phyloP scores from a whole-genome alignment of 148 eudicot genomes.

The Rheum nobile region DNA sequence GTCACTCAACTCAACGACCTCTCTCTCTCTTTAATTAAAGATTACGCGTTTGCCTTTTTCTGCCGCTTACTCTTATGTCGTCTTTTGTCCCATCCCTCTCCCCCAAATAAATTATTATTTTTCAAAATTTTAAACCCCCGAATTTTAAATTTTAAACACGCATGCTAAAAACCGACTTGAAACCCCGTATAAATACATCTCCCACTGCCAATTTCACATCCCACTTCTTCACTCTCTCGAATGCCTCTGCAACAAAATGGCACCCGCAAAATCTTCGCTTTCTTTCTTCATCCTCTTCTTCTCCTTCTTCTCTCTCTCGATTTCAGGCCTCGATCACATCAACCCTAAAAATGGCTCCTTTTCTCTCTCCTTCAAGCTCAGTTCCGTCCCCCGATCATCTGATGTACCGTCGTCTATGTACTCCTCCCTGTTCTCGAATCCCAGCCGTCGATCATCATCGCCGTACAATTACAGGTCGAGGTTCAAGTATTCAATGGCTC shows the following conservation, averaged over 20 bases:
- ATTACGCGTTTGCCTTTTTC: slow-evolving; percentile 1
- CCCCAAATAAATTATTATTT: background rate
- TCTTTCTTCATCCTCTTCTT: background rate
- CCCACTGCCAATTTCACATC: background rate
- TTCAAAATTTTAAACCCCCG: background rate
- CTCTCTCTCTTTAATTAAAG: background rate
- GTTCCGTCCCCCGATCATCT: background rate
- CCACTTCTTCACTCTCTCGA: background rate
- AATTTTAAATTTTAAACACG: background rate
- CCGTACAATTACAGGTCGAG: slow-evolving; percentile 2
- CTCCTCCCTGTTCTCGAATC: background rate
- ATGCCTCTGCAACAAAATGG: background rate
- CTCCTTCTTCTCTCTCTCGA: background rate
- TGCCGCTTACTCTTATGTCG: slow-evolving; percentile 3
- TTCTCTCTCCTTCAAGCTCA: background rate
- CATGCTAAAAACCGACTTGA: background rate
- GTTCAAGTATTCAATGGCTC: slow-evolving; percentile 1
- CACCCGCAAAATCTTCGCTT: background rate
- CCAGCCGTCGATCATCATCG: background rate
- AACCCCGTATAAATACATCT: background rate
- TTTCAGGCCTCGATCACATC: background rate
- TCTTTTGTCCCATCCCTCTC: background rate
- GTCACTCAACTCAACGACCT: background rate
- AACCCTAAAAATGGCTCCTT: background rate
- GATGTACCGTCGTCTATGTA: background rate